These are phyloP conservation scores for Ceratocystis lukuohia DNA, from an alignment of 2,329 filamentous ascomycete species.

Conservation along the genomic window DNA sequence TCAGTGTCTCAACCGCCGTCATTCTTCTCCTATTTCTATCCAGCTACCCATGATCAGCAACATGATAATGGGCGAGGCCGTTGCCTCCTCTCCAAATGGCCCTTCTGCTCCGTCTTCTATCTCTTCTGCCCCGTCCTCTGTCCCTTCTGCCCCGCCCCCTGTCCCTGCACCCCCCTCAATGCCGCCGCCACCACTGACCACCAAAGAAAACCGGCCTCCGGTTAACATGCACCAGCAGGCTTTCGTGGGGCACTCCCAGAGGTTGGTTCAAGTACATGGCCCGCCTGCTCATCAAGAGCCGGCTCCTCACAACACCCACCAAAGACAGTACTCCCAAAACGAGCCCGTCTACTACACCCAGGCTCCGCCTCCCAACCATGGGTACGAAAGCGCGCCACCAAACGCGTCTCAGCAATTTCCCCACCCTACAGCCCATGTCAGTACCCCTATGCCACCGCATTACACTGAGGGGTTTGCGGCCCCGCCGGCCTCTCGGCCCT, in stretches of 20 bases:
- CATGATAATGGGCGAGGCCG: background rate
- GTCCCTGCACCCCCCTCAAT: background rate
- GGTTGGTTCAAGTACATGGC: background rate
- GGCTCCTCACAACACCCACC: background rate
- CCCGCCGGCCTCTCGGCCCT: background rate
- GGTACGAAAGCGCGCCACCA: background rate
- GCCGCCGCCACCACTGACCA: background rate
- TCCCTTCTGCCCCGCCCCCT: too few relatives aligned
- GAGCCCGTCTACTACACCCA: background rate
- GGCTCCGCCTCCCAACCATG: background rate
- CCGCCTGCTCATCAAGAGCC: background rate
- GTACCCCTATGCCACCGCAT: background rate
- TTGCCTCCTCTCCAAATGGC: background rate
- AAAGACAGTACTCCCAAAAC: background rate
- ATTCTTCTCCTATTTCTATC: conserved; percentile 6
- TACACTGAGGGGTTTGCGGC: background rate
- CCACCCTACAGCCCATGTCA: background rate
- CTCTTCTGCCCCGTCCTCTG: background rate
- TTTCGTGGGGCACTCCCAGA: background rate
- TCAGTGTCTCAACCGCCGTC: conserved; percentile 9
- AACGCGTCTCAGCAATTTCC: background rate
- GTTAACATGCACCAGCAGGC: background rate
- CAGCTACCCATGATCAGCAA: conserved; percentile 6
- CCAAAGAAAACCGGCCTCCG: background rate
- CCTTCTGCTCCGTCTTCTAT: background rate